A percentile compares a stretch with the other conserved stretches of the same genome.
Evolutionary conservation across 2,329 filamentous ascomycete species (phyloP).

Genomic region (Cladosporium phlei): DNA sequence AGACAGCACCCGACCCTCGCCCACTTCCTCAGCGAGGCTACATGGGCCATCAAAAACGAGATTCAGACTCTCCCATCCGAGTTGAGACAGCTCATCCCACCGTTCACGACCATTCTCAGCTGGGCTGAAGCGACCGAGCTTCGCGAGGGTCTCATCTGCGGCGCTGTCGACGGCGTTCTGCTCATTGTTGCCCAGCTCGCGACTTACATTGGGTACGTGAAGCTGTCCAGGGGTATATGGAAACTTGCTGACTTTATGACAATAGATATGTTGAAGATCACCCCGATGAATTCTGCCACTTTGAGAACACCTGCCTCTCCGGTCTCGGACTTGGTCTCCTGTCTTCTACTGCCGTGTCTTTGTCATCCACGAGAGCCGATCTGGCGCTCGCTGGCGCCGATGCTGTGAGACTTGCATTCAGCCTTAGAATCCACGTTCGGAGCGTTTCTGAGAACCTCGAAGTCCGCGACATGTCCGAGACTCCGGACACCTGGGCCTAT

Average conservation of each 20-base stretch:
- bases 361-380: slow-evolving; percentile 38
- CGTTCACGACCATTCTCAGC: slow-evolving; percentile 37
- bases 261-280: slow-evolving; percentile 30
- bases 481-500: slow-evolving; percentile 40
- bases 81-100: slow-evolving; percentile 31
- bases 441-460: slow-evolving; percentile 39
- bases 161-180: slow-evolving; percentile 43
- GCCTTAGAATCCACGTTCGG: slow-evolving; percentile 44
- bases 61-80: slow-evolving; percentile 28
- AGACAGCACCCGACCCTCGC: slow-evolving; percentile 35
- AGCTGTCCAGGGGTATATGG: no score
- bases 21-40: slow-evolving; percentile 39
- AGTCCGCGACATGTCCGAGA: slow-evolving; percentile 31
- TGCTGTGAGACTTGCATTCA: slow-evolving; percentile 42
- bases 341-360: slow-evolving; percentile 39
- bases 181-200: slow-evolving; percentile 40
- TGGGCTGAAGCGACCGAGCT: slow-evolving; percentile 32
- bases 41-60: slow-evolving; percentile 39
- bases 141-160: slow-evolving; percentile 39
- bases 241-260: slow-evolving; percentile 1
- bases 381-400: slow-evolving; percentile 41
- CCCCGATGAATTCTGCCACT: neutral
- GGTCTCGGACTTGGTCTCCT: slow-evolving; percentile 46
- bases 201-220: slow-evolving; percentile 42
- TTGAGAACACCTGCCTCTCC: slow-evolving; percentile 27